Percentiles rank a stretch among this genome's conserved stretches.
phyloP scores from a whole-genome alignment of 345 rosid species.

The Streptanthus diversifolius region DNA sequence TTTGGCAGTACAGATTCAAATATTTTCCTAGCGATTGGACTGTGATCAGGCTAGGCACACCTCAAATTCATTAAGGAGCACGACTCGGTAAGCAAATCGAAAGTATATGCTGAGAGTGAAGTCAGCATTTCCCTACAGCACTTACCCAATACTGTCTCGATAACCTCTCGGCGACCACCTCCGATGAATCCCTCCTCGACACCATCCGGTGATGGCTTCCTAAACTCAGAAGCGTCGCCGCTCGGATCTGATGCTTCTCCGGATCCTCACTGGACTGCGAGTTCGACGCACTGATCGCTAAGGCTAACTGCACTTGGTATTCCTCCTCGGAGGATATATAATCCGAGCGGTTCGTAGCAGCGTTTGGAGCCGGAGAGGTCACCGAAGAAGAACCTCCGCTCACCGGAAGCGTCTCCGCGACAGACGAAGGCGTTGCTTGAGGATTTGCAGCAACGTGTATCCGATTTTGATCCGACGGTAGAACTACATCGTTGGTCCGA shows the following conservation, averaged over 20 bases:
- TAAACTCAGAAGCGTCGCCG: constrained; percentile 67
- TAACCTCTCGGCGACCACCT: constrained; percentile 59
- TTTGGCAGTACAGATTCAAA: background rate
- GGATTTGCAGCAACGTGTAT: constrained; percentile 32
- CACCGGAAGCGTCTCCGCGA: constrained; percentile 17
- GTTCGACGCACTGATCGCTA: constrained; percentile 93
- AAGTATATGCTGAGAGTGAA: background rate
- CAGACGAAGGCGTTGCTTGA: constrained; percentile 47
- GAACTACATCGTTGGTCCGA: constrained; percentile 63
- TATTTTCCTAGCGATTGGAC: background rate
- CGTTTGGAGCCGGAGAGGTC: constrained; percentile 32
- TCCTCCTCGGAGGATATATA: constrained; percentile 91
- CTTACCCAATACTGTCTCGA: constrained; percentile 96
- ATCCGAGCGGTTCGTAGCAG: constrained; percentile 40
- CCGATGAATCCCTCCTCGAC: constrained; percentile 52
- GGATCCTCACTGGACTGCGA: constrained; percentile 61
- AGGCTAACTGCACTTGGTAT: constrained; percentile 88
- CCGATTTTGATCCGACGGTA: constrained; percentile 49
- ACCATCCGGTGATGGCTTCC: constrained; percentile 55
- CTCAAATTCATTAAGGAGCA: background rate
- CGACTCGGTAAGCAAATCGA: background rate
- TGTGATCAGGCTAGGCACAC: background rate
- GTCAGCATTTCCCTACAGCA: constrained; percentile 13
- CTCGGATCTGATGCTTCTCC: constrained; percentile 94
- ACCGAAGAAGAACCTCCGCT: constrained; percentile 1